Percentiles rank a stretch among this genome's conserved stretches.
phyloP scores from a whole-genome alignment of 2,329 filamentous ascomycete species.

The Cordyceps militaris region DNA sequence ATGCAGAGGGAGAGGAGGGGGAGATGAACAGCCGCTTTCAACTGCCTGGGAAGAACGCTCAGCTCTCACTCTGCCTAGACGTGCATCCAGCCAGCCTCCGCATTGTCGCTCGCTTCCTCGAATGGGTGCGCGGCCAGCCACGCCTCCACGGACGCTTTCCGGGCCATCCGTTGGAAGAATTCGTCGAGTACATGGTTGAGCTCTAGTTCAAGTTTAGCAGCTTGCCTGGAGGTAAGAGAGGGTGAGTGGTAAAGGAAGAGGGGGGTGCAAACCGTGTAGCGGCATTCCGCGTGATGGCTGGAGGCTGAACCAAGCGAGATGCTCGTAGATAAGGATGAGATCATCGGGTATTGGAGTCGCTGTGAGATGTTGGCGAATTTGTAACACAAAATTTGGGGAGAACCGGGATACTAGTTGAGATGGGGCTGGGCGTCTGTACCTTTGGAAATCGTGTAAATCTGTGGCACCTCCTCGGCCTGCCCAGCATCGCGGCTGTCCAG shows the following conservation, averaged over 20 bases:
- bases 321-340: conserved; percentile 14
- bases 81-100: neutral
- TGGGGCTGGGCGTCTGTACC: neutral
- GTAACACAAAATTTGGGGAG: too few relatives aligned
- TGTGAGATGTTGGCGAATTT: neutral
- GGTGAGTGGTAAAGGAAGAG: neutral
- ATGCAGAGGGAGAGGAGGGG: too few relatives aligned
- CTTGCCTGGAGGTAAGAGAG: neutral
- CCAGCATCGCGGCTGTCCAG: conserved; percentile 7
- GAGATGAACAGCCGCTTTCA: neutral
- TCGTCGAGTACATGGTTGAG: conserved; percentile 10
- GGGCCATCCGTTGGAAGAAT: neutral
- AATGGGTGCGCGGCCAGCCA: conserved; percentile 11
- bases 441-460: neutral
- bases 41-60: neutral
- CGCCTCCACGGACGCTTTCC: neutral
- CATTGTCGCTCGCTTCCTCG: neutral
- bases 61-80: neutral
- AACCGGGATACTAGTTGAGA: neutral
- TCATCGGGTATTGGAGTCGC: conserved; percentile 7
- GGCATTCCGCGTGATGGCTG: conserved; percentile 14
- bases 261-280: neutral
- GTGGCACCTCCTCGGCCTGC: neutral
- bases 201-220: neutral
- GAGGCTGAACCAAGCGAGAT: conserved; percentile 6